Percentiles rank a stretch among this genome's conserved stretches.
phyloP scores from a whole-genome alignment of 352 stramenopile species.

The Globisporangium nodosum region DNA sequence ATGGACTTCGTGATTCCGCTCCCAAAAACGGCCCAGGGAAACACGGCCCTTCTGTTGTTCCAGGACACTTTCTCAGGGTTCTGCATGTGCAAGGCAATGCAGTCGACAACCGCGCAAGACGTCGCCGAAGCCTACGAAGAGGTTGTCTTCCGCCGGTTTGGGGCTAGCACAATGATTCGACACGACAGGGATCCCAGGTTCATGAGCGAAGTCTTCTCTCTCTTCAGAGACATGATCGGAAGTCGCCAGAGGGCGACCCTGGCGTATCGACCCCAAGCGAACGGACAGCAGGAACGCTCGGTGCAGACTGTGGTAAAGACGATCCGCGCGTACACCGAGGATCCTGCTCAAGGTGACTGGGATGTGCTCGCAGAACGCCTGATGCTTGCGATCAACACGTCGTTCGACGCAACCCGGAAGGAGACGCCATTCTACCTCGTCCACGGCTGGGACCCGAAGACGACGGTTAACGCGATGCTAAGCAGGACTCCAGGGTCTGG shows the following conservation, averaged over 20 bases:
- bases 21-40: not conserved
- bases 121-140: slow-evolving; percentile 20
- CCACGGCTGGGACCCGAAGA: slow-evolving; percentile 13
- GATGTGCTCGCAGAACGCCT: slow-evolving; percentile 19
- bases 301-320: slow-evolving; percentile 22
- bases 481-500: not conserved
- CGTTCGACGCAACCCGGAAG: slow-evolving; percentile 9
- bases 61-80: slow-evolving; percentile 18
- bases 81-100: slow-evolving; percentile 22
- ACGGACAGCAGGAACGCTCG: slow-evolving; percentile 27
- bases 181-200: slow-evolving; percentile 23
- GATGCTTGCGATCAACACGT: slow-evolving; percentile 20
- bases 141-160: slow-evolving; percentile 19
- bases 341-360: slow-evolving; percentile 24
- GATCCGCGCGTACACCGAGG: slow-evolving; percentile 19
- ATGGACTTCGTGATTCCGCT: slow-evolving; percentile 11
- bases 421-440: slow-evolving; percentile 18
- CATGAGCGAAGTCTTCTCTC: slow-evolving; percentile 24
- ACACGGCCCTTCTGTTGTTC: slow-evolving; percentile 14
- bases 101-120: slow-evolving; percentile 5
- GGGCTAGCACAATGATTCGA: slow-evolving; percentile 15
- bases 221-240: slow-evolving; percentile 19
- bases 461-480: slow-evolving; percentile 7
- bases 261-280: slow-evolving; percentile 23
- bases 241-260: slow-evolving; percentile 19